Evolutionary conservation across 352 stramenopile genomes (phyloP), one percentile per base, ranked within the genome.

Genomic region (Phytopythium helicoides): DNA sequence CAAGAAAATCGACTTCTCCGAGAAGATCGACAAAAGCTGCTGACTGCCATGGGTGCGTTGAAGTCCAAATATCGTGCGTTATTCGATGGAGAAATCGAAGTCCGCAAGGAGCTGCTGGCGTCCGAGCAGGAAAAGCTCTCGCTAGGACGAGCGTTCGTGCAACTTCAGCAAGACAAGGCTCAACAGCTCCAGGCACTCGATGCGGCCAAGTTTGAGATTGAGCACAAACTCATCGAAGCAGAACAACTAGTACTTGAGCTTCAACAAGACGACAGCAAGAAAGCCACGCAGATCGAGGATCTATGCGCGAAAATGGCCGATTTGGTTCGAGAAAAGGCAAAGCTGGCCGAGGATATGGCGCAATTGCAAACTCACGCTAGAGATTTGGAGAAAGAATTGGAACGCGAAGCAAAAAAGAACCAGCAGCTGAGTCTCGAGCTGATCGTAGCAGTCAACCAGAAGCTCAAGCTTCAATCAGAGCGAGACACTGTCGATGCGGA

Each of bases 41-140:
- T 68, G 1, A 48, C 52, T 5, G 54, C 73, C 1, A 40, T 87
- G 25, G 54, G 64, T 23, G 73, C 86, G 41, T 54, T 84, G 15
- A 80, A 78, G n/a, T 16, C 16, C 14, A 86, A 83, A 47, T 87
- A 86, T 55, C 73, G 78, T 33, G 52, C 76, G 21, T 47, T 90
- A 14, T 86, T 90, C 21, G 69, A 86, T 51, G 77, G 72, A 35
- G 76, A 90, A 21, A 60, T 87, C 6, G 64, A 69, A 7, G 64
- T 86, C 28, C 73, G 76, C 5, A 80, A 69, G 28, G 75, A 90
- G 38, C 56, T 90, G 33, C 58, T 90, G 3, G 46, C 63, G 2
- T 82, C 71, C 42, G 80, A 90, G 38, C 71, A 87, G 36, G 77
- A 90, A 14, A 90, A 90, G 36, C 56, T 90, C n/a, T 62, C 56